phyloP scores from a whole-genome alignment of 23 red algal species.

The Gracilaria domingensis region DNA sequence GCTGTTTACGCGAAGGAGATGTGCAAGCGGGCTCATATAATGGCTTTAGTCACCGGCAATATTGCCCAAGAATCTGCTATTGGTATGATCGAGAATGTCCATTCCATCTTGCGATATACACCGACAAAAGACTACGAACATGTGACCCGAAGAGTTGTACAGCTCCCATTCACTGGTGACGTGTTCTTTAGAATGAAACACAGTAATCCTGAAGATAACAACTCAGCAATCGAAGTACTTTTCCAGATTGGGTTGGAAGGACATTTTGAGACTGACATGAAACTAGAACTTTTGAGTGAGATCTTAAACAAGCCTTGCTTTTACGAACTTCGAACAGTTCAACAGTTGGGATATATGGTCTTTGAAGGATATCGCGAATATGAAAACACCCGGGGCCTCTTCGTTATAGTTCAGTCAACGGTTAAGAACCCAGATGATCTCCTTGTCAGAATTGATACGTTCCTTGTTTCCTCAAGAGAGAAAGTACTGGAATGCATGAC shows the following conservation, averaged over 20 bases:
- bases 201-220: constrained; percentile 82
- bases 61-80: constrained; percentile 60
- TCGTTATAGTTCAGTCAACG: constrained; percentile 90
- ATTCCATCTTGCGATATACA: constrained; percentile 50
- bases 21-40: constrained; percentile 43
- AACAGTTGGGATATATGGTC: constrained; percentile 96
- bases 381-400: constrained; percentile 64
- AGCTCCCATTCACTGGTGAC: constrained; percentile 43
- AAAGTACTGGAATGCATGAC: constrained; percentile 51
- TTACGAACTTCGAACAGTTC: constrained; percentile 87
- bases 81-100: constrained; percentile 50
- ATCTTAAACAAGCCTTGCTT: constrained; percentile 90
- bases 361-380: constrained; percentile 57
- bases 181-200: constrained; percentile 50
- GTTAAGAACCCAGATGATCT: constrained; percentile 73
- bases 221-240: constrained; percentile 76
- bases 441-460: constrained; percentile 71
- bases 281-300: constrained; percentile 72
- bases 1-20: constrained; percentile 50
- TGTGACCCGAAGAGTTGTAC: constrained; percentile 53
- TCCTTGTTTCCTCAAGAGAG: constrained; percentile 52
- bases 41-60: constrained; percentile 86
- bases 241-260: constrained; percentile 74
- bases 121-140: constrained; percentile 56
- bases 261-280: constrained; percentile 59